A percentile compares a stretch with the other conserved stretches of the same genome.
phyloP scores from a whole-genome alignment of 75 land plant genomes.

The Cryptomeria japonica region DNA sequence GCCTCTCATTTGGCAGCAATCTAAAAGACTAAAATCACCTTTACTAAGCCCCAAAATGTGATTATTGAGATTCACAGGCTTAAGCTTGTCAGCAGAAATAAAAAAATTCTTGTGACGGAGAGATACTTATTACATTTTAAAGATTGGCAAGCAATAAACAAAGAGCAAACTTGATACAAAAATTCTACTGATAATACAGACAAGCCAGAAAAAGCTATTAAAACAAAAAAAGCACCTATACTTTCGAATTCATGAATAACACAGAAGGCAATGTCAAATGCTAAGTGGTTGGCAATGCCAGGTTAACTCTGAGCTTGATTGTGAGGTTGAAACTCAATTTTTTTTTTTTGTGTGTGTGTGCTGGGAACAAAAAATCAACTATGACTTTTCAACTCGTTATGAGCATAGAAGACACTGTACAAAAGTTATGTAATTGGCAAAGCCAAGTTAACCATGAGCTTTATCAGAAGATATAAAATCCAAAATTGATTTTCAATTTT shows the following conservation, averaged over 20 bases:
- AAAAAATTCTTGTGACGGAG: neutral
- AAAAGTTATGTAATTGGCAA: neutral
- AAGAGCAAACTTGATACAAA: neutral
- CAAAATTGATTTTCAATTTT: neutral
- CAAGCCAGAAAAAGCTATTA: neutral
- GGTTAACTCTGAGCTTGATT: neutral
- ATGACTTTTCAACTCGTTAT: neutral
- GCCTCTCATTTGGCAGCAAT: neutral
- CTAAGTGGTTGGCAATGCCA: too few relatives aligned
- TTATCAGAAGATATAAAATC: neutral
- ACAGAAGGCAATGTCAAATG: too few relatives aligned
- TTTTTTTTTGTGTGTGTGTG: too few relatives aligned
- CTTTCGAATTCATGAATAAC: neutral
- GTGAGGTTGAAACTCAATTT: too few relatives aligned
- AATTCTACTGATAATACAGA: too few relatives aligned
- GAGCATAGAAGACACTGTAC: neutral
- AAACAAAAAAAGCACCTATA: too few relatives aligned
- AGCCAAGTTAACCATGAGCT: neutral
- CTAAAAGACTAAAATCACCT: neutral
- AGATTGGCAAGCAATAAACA: neutral
- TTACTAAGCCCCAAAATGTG: neutral
- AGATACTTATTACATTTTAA: neutral
- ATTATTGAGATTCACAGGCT: neutral
- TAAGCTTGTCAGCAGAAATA: neutral
- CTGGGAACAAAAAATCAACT: too few relatives aligned